phyloP scores from a whole-genome alignment of 441 rosid species.

The Pelargonium australe region DNA sequence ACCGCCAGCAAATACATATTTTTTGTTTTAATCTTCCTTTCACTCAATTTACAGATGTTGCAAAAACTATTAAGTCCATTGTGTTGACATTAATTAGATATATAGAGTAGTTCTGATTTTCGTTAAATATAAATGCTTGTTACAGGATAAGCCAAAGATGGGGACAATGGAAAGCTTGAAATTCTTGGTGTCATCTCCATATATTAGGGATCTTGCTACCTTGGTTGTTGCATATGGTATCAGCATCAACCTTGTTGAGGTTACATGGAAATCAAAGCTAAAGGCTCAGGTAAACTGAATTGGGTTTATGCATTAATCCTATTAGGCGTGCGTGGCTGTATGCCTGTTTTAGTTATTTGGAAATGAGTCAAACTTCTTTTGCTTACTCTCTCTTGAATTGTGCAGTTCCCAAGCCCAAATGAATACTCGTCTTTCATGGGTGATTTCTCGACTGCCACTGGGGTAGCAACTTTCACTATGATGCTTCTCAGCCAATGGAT shows the following conservation, averaged over 20 bases:
- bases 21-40: neutral
- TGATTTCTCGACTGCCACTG: conserved; percentile 91
- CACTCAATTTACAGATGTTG: neutral
- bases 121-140: neutral
- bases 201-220: conserved; percentile 90
- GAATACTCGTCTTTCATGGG: conserved; percentile 98
- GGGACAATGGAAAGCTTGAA: conserved; percentile 96
- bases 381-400: conserved; percentile 1
- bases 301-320: neutral
- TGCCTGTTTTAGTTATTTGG: neutral
- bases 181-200: conserved; percentile 79
- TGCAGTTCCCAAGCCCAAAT: conserved; percentile 91
- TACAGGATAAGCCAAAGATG: conserved; percentile 82
- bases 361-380: neutral
- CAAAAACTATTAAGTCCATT: too few species aligned
- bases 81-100: too few species aligned
- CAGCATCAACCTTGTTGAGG: conserved; percentile 94
- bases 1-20: neutral
- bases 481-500: conserved; percentile 88
- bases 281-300: conserved; percentile 75
- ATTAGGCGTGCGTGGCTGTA: too few species aligned
- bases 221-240: conserved; percentile 98
- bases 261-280: conserved; percentile 97
- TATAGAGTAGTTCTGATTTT: neutral
- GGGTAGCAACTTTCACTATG: conserved; percentile 87